phyloP scores from a whole-genome alignment of 2,329 filamentous ascomycete genomes.

The Lecanicillium sp. region DNA sequence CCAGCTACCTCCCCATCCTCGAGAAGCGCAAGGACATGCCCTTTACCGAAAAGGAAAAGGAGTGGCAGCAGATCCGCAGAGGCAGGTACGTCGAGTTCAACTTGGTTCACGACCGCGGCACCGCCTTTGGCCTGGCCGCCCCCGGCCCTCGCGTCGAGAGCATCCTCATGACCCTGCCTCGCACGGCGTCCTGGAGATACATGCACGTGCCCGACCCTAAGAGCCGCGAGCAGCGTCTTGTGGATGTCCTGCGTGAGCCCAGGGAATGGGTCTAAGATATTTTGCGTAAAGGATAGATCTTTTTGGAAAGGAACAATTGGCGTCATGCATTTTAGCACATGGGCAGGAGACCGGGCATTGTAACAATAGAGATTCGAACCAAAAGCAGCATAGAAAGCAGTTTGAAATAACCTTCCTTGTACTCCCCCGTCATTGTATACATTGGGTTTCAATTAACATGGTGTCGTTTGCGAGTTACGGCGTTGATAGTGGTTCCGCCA shows the following conservation, averaged over 20 bases:
- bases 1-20: constrained; percentile 84
- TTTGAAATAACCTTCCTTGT: no score
- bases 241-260: constrained; percentile 61
- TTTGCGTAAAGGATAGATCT: constrained; percentile 6
- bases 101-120: constrained; percentile 91
- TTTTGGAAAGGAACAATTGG: neutral
- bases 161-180: constrained; percentile 91
- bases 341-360: neutral
- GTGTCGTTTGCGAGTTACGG: no score
- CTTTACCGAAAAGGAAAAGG: constrained; percentile 77
- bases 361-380: neutral
- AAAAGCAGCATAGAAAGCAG: no score
- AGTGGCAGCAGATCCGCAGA: constrained; percentile 91
- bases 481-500: no score
- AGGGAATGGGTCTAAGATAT: constrained; percentile 55
- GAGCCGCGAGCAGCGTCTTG: constrained; percentile 69
- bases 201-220: constrained; percentile 80
- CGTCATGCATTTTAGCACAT: neutral
- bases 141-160: constrained; percentile 89
- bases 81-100: constrained; percentile 99
- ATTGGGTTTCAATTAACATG: no score
- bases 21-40: constrained; percentile 86
- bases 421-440: neutral
- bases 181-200: constrained; percentile 91
- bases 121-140: constrained; percentile 87